phyloP scores from a whole-genome alignment of 2,329 filamentous ascomycete genomes.

The Fusarium lyarnte region DNA sequence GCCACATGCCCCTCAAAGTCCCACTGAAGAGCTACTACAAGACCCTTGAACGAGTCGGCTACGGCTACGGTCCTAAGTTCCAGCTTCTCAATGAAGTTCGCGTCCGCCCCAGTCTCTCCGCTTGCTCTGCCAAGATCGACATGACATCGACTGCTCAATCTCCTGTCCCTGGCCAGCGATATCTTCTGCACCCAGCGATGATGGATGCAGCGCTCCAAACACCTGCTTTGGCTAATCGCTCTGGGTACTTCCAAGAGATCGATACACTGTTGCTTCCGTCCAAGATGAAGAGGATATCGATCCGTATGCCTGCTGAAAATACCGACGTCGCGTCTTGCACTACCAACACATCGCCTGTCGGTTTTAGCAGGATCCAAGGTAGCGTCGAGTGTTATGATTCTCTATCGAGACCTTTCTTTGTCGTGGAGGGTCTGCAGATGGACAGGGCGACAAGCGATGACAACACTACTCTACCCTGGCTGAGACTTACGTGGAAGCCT shows the following conservation, averaged over 20 bases:
- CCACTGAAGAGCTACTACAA: conserved; percentile 40
- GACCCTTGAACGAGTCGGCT: conserved; percentile 35
- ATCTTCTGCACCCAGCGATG: conserved; percentile 38
- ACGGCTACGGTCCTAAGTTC: conserved; percentile 39
- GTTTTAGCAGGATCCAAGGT: conserved; percentile 33
- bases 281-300: conserved; percentile 37
- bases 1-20: conserved; percentile 36
- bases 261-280: conserved; percentile 35
- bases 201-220: conserved; percentile 40
- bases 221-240: conserved; percentile 36
- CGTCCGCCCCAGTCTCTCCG: conserved; percentile 33
- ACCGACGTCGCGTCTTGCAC: conserved; percentile 27
- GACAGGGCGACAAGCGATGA: conserved; percentile 34
- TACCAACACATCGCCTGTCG: conserved; percentile 35
- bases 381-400: conserved; percentile 33
- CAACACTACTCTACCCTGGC: conserved; percentile 34
- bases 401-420: conserved; percentile 30
- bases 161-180: conserved; percentile 34
- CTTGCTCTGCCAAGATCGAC: conserved; percentile 36
- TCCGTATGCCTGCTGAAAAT: conserved; percentile 34
- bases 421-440: conserved; percentile 37
- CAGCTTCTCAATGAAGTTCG: conserved; percentile 37
- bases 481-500: conserved; percentile 36
- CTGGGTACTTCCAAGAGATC: conserved; percentile 37
- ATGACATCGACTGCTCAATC: conserved; percentile 28